phyloP scores from a whole-genome alignment of 352 stramenopile species.

The Halophytophthora polymorphica region DNA sequence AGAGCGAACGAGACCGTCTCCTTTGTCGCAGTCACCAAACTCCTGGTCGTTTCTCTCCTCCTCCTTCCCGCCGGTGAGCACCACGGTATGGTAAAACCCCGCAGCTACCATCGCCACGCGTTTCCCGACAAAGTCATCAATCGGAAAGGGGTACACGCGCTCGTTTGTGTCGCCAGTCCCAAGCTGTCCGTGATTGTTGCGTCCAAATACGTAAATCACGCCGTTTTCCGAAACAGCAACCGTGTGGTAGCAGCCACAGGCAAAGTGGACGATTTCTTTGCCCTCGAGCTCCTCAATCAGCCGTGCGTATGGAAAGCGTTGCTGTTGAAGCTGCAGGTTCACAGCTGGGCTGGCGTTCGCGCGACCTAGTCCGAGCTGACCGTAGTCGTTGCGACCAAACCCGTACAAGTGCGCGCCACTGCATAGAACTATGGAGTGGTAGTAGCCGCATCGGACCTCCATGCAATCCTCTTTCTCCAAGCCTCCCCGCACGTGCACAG shows the following conservation, averaged over 20 bases:
- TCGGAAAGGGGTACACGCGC: slow-evolving; percentile 75
- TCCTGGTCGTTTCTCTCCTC: slow-evolving; percentile 40
- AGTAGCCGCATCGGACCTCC: slow-evolving; percentile 90
- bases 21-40: slow-evolving; percentile 2
- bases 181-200: slow-evolving; percentile 94
- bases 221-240: slow-evolving; percentile 87
- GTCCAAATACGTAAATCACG: slow-evolving; percentile 90
- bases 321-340: slow-evolving; percentile 70
- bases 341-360: slow-evolving; percentile 22
- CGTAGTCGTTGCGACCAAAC: slow-evolving; percentile 94
- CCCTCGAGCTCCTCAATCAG: slow-evolving; percentile 72
- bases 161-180: slow-evolving; percentile 90
- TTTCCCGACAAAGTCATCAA: slow-evolving; percentile 90
- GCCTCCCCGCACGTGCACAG: slow-evolving; percentile 43
- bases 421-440: slow-evolving; percentile 87
- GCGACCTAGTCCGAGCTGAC: slow-evolving; percentile 85
- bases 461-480: slow-evolving; percentile 68
- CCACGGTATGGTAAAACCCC: slow-evolving; percentile 93
- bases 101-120: slow-evolving; percentile 85
- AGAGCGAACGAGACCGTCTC: slow-evolving; percentile 5
- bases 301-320: slow-evolving; percentile 55
- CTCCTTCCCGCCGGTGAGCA: slow-evolving; percentile 81
- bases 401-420: slow-evolving; percentile 67
- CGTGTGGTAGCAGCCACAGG: slow-evolving; percentile 91
- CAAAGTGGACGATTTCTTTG: slow-evolving; percentile 82